Conservation (phyloP, 306 rosid genomes). For the Glycine latifolia region DNA sequence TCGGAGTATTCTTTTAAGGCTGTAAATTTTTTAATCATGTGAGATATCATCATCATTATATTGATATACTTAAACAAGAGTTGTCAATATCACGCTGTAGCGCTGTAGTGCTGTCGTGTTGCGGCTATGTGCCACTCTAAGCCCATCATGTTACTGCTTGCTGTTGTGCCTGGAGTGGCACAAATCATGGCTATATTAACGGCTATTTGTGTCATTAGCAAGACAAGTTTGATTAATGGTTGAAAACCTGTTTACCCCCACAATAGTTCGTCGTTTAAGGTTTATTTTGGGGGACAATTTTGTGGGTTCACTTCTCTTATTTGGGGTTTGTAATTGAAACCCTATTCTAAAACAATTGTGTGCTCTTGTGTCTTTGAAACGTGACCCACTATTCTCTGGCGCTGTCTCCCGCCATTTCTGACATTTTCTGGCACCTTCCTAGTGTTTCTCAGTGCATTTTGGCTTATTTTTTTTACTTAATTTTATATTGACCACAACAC, state of each 20-base stretch:
- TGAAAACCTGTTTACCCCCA: background rate
- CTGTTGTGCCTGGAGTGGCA: background rate
- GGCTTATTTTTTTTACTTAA: constrained; percentile 27
- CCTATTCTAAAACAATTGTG: background rate
- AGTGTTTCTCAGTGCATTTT: constrained; percentile 16
- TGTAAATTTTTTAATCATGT: constrained; percentile 8
- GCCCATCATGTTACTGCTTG: background rate
- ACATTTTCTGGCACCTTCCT: background rate
- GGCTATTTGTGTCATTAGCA: background rate
- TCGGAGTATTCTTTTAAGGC: background rate
- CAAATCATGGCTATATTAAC: background rate
- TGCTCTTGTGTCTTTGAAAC: background rate
- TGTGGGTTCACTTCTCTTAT: background rate
- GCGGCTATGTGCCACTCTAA: background rate
- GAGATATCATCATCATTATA: constrained; percentile 9
- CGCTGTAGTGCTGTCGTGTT: background rate
- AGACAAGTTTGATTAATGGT: background rate
- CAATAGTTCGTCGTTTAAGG: background rate
- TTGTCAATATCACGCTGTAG: background rate
- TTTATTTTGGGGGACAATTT: background rate
- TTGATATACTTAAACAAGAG: background rate
- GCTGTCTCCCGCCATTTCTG: background rate
- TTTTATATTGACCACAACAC: constrained; percentile 22
- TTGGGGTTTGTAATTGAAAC: background rate
- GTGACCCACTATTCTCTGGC: background rate